A percentile compares a stretch with the other conserved stretches of the same genome.
Conservation (phyloP, 2,329 filamentous ascomycete genomes). For the Ophiostoma tasmaniense region DNA sequence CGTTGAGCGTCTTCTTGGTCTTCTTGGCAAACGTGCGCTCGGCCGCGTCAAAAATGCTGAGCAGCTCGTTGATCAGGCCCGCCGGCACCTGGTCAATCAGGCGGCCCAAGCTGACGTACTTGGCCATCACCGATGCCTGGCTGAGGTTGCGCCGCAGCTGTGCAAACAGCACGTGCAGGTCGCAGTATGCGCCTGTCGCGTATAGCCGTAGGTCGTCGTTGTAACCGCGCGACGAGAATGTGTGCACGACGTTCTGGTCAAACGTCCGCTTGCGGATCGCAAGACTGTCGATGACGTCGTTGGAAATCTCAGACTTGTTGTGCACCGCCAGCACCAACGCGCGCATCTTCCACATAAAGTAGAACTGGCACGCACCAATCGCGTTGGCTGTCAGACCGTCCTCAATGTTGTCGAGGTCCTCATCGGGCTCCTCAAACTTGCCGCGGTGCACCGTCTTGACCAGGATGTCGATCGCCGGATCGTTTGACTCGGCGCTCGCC, state of each 20-base stretch:
- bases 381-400: conserved; percentile 69
- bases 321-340: conserved; percentile 47
- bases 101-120: conserved; percentile 47
- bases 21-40: conserved; percentile 73
- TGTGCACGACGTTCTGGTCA: conserved; percentile 55
- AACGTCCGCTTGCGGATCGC: conserved; percentile 48
- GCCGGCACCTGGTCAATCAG: conserved; percentile 62
- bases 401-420: conserved; percentile 66
- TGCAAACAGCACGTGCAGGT: conserved; percentile 72
- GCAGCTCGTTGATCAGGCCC: conserved; percentile 56
- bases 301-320: conserved; percentile 46
- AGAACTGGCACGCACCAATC: conserved; percentile 70
- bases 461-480: conserved; percentile 58
- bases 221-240: conserved; percentile 57
- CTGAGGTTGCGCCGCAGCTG: conserved; percentile 53
- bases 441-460: conserved; percentile 67
- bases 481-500: conserved; percentile 36
- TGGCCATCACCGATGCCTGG: conserved; percentile 35
- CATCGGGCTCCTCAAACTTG: conserved; percentile 57
- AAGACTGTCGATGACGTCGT: conserved; percentile 53
- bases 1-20: conserved; percentile 52
- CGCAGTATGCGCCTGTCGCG: conserved; percentile 68
- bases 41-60: conserved; percentile 63
- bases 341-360: conserved; percentile 89
- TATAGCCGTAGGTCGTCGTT: conserved; percentile 72